These are phyloP conservation scores for Parasarocladium wereldwijsianum DNA, from an alignment of 2,329 filamentous ascomycete species.

Conservation along the genomic window DNA sequence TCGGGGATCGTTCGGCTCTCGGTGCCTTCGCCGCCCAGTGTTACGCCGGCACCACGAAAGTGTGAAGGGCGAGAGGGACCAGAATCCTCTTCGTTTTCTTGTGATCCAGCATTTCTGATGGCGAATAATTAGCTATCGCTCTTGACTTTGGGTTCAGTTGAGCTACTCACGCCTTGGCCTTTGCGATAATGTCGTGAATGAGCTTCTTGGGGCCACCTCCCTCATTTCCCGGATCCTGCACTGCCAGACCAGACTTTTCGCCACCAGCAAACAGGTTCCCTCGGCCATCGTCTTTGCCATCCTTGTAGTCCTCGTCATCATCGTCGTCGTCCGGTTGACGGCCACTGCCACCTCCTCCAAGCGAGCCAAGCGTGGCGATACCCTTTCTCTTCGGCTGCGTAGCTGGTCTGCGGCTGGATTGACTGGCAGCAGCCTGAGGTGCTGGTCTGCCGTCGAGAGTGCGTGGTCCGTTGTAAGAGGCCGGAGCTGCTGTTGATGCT, in stretches of 20 bases:
- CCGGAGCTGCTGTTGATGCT: constrained; percentile 21
- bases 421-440: constrained; percentile 20
- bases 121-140: constrained; percentile 7
- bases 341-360: constrained; percentile 32
- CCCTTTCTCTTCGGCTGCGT: constrained; percentile 39
- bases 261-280: constrained; percentile 70
- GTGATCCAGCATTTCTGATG: constrained; percentile 43
- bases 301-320: constrained; percentile 38
- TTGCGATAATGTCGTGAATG: constrained; percentile 48
- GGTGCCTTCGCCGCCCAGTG: constrained; percentile 62
- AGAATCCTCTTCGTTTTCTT: constrained; percentile 32
- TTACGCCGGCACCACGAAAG: constrained; percentile 60
- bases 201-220: constrained; percentile 36
- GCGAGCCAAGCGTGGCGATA: constrained; percentile 44
- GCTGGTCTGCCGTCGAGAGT: constrained; percentile 49
- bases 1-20: constrained; percentile 56
- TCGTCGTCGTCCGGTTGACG: constrained; percentile 40
- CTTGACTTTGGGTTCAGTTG: no score
- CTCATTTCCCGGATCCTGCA: constrained; percentile 43
- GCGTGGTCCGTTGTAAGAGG: constrained; percentile 43
- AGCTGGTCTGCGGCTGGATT: constrained; percentile 19
- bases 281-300: constrained; percentile 41
- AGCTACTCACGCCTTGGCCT: constrained; percentile 41
- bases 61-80: constrained; percentile 32
- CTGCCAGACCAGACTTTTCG: constrained; percentile 63